phyloP scores from a whole-genome alignment of 345 rosid genomes.

The Boechera stricta region DNA sequence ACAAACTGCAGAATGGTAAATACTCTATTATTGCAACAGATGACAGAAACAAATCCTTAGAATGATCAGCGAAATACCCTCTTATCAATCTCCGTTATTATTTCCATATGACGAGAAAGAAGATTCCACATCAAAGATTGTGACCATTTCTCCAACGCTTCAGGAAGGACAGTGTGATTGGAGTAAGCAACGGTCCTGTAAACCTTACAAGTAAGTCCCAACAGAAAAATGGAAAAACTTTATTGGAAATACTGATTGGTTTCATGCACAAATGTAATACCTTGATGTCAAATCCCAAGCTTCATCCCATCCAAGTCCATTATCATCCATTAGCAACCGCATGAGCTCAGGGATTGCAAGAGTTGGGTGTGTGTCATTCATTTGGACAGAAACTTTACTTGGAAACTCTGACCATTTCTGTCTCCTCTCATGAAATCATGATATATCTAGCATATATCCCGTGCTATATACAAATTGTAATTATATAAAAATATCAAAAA shows the following conservation, averaged over 20 bases:
- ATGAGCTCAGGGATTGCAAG: constrained; percentile 98
- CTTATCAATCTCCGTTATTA: constrained; percentile 89
- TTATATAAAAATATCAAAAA: too few species aligned
- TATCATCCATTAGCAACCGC: constrained; percentile 86
- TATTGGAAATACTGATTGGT: not conserved
- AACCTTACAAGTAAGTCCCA: constrained; percentile 30
- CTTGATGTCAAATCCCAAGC: constrained; percentile 90
- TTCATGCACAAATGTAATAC: constrained; percentile 46
- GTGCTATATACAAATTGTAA: too few species aligned
- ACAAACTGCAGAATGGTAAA: constrained; percentile 63
- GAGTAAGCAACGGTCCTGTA: constrained; percentile 92
- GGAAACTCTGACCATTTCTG: constrained; percentile 92
- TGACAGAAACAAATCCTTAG: constrained; percentile 5
- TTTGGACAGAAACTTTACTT: constrained; percentile 84
- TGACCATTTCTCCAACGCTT: constrained; percentile 98
- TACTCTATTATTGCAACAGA: constrained; percentile 29
- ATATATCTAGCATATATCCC: constrained; percentile 21
- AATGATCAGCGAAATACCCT: constrained; percentile 57
- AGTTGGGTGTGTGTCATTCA: constrained; percentile 98
- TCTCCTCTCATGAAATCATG: constrained; percentile 80
- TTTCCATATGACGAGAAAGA: constrained; percentile 99
- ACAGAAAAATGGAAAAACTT: not conserved
- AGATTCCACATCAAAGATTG: constrained; percentile 92
- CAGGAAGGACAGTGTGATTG: constrained; percentile 98
- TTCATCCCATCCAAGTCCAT: constrained; percentile 98